These are phyloP conservation scores for Funneliformis caledonium DNA, from an alignment of 371 early-diverging fungal genomes.

Conservation along the genomic window DNA sequence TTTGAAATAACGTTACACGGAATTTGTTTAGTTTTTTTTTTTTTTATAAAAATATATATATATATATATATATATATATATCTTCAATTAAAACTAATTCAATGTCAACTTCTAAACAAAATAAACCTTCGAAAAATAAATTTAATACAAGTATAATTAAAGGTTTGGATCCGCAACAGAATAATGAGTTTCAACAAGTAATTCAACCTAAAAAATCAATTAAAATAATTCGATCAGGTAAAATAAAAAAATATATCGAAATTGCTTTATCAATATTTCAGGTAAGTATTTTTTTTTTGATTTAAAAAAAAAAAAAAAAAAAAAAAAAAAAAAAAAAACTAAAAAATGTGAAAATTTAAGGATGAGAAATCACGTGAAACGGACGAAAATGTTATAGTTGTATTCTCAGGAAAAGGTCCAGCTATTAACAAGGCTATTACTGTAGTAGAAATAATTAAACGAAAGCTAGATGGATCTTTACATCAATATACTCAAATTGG, in stretches of 20 bases:
- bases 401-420: slow-evolving; percentile 17
- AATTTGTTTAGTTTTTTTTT: too few species aligned
- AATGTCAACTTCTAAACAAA: too few species aligned
- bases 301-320: too few species aligned
- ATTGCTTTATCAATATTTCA: background rate
- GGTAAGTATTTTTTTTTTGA: too few species aligned
- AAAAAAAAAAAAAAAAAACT: too few species aligned
- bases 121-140: too few species aligned
- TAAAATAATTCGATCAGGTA: background rate
- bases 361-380: background rate
- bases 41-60: too few species aligned
- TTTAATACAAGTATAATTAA: background rate
- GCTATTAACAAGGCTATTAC: slow-evolving; percentile 22
- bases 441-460: slow-evolving; percentile 29
- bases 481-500: slow-evolving; percentile 34
- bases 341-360: background rate
- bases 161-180: background rate
- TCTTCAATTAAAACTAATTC: too few species aligned
- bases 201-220: background rate
- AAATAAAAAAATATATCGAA: slow-evolving; percentile 18
- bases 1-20: too few species aligned
- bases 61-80: too few species aligned
- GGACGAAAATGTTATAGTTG: background rate
- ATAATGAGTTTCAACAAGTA: background rate
- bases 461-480: slow-evolving; percentile 22